phyloP scores from a whole-genome alignment of 1,284 basidiomycete species.

The Termitomyces sp. region DNA sequence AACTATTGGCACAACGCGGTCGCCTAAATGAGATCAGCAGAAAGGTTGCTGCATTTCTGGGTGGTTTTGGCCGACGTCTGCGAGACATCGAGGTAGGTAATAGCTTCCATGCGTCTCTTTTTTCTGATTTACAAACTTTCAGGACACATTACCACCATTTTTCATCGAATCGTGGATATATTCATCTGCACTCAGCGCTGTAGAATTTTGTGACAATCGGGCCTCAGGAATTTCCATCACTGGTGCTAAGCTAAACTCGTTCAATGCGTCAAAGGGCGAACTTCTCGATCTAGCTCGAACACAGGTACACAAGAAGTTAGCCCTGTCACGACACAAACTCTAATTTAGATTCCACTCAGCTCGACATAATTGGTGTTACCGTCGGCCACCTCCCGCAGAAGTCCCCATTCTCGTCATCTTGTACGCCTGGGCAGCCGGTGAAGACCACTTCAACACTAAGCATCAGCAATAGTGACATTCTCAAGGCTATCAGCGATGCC shows the following conservation, averaged over 20 bases:
- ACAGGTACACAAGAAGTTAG: slow-evolving; percentile 48
- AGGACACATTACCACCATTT: slow-evolving; percentile 68
- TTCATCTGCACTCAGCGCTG: slow-evolving; percentile 82
- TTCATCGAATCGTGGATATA: slow-evolving; percentile 96
- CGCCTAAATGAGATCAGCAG: slow-evolving; percentile 63
- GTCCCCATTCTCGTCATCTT: slow-evolving; percentile 67
- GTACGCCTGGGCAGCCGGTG: slow-evolving; percentile 14
- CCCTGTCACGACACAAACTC: neutral
- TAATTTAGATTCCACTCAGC: slow-evolving; percentile 36
- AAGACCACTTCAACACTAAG: slow-evolving; percentile 24
- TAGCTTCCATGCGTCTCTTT: neutral
- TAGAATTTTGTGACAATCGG: slow-evolving; percentile 84
- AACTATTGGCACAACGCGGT: slow-evolving; percentile 70
- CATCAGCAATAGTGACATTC: slow-evolving; percentile 64
- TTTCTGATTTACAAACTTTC: slow-evolving; percentile 13
- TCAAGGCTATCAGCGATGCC: slow-evolving; percentile 52
- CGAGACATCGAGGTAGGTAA: slow-evolving; percentile 67
- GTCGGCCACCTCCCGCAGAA: slow-evolving; percentile 65
- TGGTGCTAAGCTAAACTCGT: slow-evolving; percentile 38
- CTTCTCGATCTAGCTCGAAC: slow-evolving; percentile 75
- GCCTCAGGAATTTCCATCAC: slow-evolving; percentile 42
- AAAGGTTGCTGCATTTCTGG: slow-evolving; percentile 71
- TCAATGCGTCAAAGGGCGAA: slow-evolving; percentile 75
- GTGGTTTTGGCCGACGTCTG: slow-evolving; percentile 75
- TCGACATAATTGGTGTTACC: slow-evolving; percentile 77